Percentiles rank a stretch among this genome's conserved stretches.
Conservation (phyloP, 345 rosid genomes). For the Brassica rapa region DNA sequence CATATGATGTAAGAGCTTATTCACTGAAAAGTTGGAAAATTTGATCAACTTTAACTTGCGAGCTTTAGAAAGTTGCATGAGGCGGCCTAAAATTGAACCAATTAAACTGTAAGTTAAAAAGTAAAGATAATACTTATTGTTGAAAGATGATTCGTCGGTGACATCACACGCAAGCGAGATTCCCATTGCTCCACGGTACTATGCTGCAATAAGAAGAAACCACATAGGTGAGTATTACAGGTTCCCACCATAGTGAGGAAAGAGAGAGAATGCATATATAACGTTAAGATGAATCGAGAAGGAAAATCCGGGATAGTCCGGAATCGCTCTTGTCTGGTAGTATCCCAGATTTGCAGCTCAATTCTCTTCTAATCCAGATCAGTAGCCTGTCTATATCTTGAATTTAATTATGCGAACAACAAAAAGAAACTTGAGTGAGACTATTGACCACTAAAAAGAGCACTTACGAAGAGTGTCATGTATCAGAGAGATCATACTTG, state of each 20-base stretch:
- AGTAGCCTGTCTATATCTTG: slow-evolving; percentile 76
- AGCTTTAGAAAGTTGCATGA: background rate
- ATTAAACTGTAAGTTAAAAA: background rate
- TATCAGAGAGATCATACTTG: background rate
- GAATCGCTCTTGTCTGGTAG: slow-evolving; percentile 42
- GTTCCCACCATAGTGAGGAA: slow-evolving; percentile 1
- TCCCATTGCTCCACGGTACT: too few species aligned
- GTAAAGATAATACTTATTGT: background rate
- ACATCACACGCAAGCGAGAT: too few species aligned
- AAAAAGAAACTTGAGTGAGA: slow-evolving; percentile 3
- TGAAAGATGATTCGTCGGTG: too few species aligned
- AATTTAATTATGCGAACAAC: slow-evolving; percentile 69
- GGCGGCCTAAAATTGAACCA: background rate
- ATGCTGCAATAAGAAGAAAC: too few species aligned
- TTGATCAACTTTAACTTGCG: too few species aligned
- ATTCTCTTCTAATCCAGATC: slow-evolving; percentile 58
- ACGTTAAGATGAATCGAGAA: slow-evolving; percentile 22
- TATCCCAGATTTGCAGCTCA: slow-evolving; percentile 89
- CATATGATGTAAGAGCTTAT: background rate
- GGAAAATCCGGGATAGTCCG: slow-evolving; percentile 45
- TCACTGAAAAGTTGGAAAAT: background rate
- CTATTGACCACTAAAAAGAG: background rate
- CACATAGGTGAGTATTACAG: too few species aligned
- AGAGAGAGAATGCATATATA: background rate
- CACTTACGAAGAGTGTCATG: background rate